These are phyloP conservation scores for Mortierella sp. DNA, from an alignment of 371 early-diverging fungal species.

Conservation along the genomic window DNA sequence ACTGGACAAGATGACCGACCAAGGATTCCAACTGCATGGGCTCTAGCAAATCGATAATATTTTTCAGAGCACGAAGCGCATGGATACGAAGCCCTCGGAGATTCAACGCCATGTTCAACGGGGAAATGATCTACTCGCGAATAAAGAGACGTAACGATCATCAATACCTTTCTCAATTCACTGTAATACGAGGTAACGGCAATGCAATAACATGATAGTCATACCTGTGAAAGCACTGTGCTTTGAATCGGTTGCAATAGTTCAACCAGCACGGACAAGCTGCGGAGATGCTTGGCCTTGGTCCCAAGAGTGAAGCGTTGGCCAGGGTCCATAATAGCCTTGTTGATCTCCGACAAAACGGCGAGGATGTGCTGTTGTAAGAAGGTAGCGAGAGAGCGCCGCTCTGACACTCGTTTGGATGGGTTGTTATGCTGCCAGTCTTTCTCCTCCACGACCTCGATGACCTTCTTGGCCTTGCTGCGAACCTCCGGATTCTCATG, in stretches of 20 bases:
- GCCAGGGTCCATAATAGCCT: constrained; percentile 21
- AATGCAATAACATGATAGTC: background rate
- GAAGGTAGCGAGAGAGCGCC: constrained; percentile 31
- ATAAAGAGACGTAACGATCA: background rate
- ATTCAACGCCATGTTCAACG: constrained; percentile 31
- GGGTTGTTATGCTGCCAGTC: constrained; percentile 20
- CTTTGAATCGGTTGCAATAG: constrained; percentile 44
- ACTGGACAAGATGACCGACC: constrained; percentile 24
- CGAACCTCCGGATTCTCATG: constrained; percentile 24
- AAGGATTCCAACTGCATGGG: constrained; percentile 30
- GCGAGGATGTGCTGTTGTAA: constrained; percentile 38
- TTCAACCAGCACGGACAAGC: constrained; percentile 24
- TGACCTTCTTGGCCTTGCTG: constrained; percentile 20
- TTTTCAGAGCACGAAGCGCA: constrained; percentile 20
- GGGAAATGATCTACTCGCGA: constrained; percentile 27
- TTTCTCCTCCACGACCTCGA: constrained; percentile 27
- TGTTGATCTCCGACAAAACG: constrained; percentile 45
- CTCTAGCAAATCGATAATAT: constrained; percentile 16
- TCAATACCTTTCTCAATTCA: background rate
- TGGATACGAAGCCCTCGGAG: constrained; percentile 30
- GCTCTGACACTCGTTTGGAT: constrained; percentile 9
- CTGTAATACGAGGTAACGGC: background rate
- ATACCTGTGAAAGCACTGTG: constrained; percentile 42
- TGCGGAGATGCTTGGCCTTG: constrained; percentile 35
- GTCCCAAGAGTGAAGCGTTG: constrained; percentile 22